Percentiles rank a stretch among this genome's conserved stretches.
Conservation (phyloP, 2,329 filamentous ascomycete genomes). For the Aspergillus aculeatinus region DNA sequence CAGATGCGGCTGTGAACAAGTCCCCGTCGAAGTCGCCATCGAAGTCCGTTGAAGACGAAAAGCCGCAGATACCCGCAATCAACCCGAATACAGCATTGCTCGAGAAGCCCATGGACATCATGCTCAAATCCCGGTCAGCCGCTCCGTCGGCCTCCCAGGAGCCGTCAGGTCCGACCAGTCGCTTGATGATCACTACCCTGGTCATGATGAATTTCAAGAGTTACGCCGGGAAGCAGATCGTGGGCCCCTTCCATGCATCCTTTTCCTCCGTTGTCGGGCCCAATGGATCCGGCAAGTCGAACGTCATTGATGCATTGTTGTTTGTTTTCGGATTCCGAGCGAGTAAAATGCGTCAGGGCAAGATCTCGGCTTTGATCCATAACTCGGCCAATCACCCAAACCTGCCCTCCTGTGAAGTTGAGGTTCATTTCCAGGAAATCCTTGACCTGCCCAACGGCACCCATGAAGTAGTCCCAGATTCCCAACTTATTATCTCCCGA, state of each 20-base stretch:
- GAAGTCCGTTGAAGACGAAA: constrained; percentile 44
- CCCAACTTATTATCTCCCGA: constrained; percentile 82
- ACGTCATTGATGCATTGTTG: constrained; percentile 94
- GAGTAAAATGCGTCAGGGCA: constrained; percentile 98
- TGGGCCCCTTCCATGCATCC: constrained; percentile 93
- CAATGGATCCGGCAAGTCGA: constrained; percentile 97
- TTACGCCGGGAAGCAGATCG: constrained; percentile 91
- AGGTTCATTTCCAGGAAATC: constrained; percentile 94
- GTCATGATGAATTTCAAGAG: constrained; percentile 98
- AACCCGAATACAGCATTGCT: constrained; percentile 74
- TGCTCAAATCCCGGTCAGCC: constrained; percentile 77
- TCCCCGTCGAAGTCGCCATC: constrained; percentile 52
- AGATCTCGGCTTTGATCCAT: constrained; percentile 95
- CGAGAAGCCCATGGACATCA: constrained; percentile 91
- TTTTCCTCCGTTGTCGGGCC: constrained; percentile 98
- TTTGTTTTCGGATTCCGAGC: constrained; percentile 99
- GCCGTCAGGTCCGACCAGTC: constrained; percentile 72
- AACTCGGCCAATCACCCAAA: constrained; percentile 87
- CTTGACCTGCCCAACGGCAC: constrained; percentile 79
- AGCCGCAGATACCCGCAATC: constrained; percentile 59
- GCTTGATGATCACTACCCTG: constrained; percentile 89
- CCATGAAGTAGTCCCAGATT: constrained; percentile 75
- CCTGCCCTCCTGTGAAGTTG: constrained; percentile 88
- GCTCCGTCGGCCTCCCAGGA: constrained; percentile 66
- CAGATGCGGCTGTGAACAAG: constrained; percentile 65